phyloP scores from a whole-genome alignment of 805 yeast species.

The Candida piceae region DNA sequence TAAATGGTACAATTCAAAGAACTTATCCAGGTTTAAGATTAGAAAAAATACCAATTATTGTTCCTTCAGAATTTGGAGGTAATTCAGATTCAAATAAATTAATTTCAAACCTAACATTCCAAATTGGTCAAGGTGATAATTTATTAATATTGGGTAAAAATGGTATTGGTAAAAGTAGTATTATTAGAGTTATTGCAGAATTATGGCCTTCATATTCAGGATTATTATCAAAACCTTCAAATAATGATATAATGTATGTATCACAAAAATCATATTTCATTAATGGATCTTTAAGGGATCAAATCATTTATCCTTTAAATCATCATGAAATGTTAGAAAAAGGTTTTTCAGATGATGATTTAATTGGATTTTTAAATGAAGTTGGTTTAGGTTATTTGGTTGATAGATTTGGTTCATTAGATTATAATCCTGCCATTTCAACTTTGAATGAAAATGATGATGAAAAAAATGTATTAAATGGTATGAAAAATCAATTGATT shows the following conservation, averaged over 20 bases:
- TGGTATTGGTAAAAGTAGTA: conserved; percentile 86
- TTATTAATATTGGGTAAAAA: conserved; percentile 80
- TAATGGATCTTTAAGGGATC: conserved; percentile 81
- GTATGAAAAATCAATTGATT: conserved; percentile 11
- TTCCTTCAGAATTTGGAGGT: conserved; percentile 60
- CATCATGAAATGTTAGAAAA: conserved; percentile 69
- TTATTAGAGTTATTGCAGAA: conserved; percentile 78
- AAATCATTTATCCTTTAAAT: conserved; percentile 80
- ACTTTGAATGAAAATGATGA: conserved; percentile 3
- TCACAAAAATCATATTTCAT: conserved; percentile 87
- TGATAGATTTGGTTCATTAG: conserved; percentile 52
- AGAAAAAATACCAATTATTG: conserved; percentile 75
- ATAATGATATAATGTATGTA: conserved; percentile 64
- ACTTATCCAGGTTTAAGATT: conserved; percentile 76
- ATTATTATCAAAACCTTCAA: conserved; percentile 69
- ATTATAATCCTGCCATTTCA: conserved; percentile 33
- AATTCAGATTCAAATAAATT: conserved; percentile 50
- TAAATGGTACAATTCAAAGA: conserved; percentile 75
- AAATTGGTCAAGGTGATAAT: conserved; percentile 58
- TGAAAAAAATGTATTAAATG: too few species aligned
- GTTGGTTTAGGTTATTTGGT: conserved; percentile 79
- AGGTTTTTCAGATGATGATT: conserved; percentile 66
- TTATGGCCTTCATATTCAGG: conserved; percentile 91
- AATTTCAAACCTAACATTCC: conserved; percentile 58
- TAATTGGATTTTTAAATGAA: conserved; percentile 61